These are phyloP conservation scores for Xylaria venustula DNA, from an alignment of 495 filamentous ascomycete genomes.

Conservation along the genomic window DNA sequence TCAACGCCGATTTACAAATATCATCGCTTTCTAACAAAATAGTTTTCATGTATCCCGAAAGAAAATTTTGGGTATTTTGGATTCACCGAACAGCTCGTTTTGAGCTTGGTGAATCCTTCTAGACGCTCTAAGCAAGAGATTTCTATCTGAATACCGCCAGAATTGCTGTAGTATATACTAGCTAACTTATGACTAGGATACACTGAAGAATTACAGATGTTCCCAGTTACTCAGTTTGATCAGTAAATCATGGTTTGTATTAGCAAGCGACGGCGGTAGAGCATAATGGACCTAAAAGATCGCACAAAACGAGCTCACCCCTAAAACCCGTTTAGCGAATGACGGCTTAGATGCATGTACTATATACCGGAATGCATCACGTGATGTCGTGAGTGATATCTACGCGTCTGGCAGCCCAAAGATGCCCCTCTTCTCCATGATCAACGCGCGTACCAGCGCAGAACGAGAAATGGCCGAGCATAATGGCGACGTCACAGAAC, in stretches of 20 bases:
- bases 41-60: too few species aligned
- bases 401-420: not conserved
- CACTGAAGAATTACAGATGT: conserved; percentile 59
- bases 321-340: too few species aligned
- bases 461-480: conserved; percentile 1
- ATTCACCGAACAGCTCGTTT: conserved; percentile 64
- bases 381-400: not conserved
- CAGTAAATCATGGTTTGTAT: conserved; percentile 37
- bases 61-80: conserved; percentile 66
- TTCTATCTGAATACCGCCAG: not conserved
- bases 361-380: too few species aligned
- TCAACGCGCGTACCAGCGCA: not conserved
- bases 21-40: not conserved
- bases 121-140: too few species aligned
- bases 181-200: conserved; percentile 56
- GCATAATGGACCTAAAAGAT: too few species aligned
- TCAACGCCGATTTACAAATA: not conserved
- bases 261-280: too few species aligned
- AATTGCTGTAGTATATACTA: conserved; percentile 58
- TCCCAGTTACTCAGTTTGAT: conserved; percentile 57
- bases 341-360: too few species aligned
- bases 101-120: conserved; percentile 38
- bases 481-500: not conserved
- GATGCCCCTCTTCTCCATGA: not conserved
- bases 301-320: too few species aligned